These are phyloP conservation scores for Saksenaea vasiformis DNA, from an alignment of 371 early-diverging fungal species.

Conservation along the genomic window DNA sequence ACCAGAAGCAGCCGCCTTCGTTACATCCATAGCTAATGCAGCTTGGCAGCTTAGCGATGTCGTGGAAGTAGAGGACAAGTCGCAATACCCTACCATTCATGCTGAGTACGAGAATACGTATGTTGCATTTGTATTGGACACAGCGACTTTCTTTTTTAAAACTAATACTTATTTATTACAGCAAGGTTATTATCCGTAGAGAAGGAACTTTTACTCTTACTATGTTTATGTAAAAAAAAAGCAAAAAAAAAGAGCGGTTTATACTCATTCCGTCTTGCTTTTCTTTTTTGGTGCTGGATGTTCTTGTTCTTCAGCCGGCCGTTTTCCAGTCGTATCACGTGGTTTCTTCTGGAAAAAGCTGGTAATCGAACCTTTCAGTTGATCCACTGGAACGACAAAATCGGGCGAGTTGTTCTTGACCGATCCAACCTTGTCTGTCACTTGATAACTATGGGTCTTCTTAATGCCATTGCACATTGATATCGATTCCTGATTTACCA, in stretches of 20 bases:
- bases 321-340: neutral
- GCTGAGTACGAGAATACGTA: constrained; percentile 48
- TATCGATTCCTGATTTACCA: constrained; percentile 24
- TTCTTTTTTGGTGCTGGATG: neutral
- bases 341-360: constrained; percentile 28
- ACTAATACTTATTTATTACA: neutral
- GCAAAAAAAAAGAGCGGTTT: neutral
- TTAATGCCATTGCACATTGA: neutral
- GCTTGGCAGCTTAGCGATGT: constrained; percentile 27
- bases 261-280: neutral
- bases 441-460: constrained; percentile 37
- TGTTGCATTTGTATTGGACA: neutral
- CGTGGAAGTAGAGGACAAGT: constrained; percentile 28
- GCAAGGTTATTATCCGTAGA: constrained; percentile 45
- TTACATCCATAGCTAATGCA: constrained; percentile 40
- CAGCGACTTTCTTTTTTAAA: neutral
- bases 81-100: constrained; percentile 46
- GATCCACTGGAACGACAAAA: constrained; percentile 43
- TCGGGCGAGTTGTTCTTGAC: constrained; percentile 41
- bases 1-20: constrained; percentile 39
- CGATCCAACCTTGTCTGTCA: constrained; percentile 44
- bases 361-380: constrained; percentile 34
- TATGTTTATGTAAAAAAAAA: constrained; percentile 35
- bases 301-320: neutral
- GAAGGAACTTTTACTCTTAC: constrained; percentile 49